A percentile compares a stretch with the other conserved stretches of the same genome.
phyloP scores from a whole-genome alignment of 495 filamentous ascomycete genomes.

The Talaromyces ruber region DNA sequence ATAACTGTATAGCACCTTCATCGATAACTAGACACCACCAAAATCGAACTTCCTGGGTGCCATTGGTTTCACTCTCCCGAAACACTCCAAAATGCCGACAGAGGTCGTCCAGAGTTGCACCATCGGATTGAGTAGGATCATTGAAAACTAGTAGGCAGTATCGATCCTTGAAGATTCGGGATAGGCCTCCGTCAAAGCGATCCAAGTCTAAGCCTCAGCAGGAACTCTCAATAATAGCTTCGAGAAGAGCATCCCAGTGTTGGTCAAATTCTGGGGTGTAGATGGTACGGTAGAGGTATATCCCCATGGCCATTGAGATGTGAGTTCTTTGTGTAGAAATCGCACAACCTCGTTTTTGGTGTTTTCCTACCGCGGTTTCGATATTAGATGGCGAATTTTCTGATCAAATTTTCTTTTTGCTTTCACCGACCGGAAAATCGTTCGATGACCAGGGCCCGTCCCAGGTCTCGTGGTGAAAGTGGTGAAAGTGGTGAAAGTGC shows the following conservation, averaged over 20 bases:
- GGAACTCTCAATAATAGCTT: constrained; percentile 8
- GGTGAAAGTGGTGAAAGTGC: no score
- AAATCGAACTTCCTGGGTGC: not conserved
- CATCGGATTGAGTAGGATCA: constrained; percentile 11
- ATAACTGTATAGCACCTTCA: not conserved
- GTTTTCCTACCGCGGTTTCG: not conserved
- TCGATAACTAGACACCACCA: not conserved
- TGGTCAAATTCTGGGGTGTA: constrained; percentile 12
- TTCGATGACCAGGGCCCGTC: not conserved
- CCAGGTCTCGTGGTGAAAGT: not conserved
- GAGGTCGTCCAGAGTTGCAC: constrained; percentile 11
- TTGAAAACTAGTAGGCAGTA: constrained; percentile 10
- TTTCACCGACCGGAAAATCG: not conserved
- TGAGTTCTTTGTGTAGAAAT: not conserved
- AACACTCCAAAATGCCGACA: constrained; percentile 9
- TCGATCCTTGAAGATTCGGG: constrained; percentile 6
- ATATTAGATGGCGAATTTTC: not conserved
- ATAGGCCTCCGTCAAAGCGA: not conserved
- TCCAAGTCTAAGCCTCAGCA: not conserved
- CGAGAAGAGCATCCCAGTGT: constrained; percentile 9
- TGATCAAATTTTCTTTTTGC: not conserved
- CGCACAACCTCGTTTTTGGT: not conserved
- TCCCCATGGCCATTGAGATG: constrained; percentile 7
- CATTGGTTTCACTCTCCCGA: not conserved
- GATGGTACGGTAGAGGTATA: constrained; percentile 13